Evolutionary conservation across 306 rosid genomes (phyloP), one percentile per base, ranked within the genome.

Genomic region (Malus asiatica): DNA sequence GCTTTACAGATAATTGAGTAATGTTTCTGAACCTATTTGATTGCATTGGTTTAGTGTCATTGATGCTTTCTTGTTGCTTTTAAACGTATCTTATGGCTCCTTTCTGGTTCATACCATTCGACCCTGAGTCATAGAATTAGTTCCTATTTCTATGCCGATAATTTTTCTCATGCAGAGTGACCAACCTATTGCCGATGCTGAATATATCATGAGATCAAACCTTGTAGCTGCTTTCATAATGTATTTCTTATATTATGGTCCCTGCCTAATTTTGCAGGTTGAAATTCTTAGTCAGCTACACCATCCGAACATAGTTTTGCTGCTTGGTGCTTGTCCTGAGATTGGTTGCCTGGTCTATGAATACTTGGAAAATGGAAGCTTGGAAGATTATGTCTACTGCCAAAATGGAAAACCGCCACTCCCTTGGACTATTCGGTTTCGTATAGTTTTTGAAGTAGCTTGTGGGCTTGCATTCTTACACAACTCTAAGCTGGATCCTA

Each of bases 261-360:
- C 82, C 76, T 76, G 55, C 61, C 59, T 14, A 64, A 75, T 79
- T 80, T 74, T 85, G 71, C 84, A 95, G 98, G 87, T 92, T 71
- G 96, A 95, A 93, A 78, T 95, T 87, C 96, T 95, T 61, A 90
- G 97, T 80, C 95, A 89, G 87, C 86, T 95, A 74, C 97, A 85
- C 68, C 98, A 95, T 87, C 98, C 97, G 16, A 81, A 92, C 71
- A 76, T 92, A 79, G 93, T 95, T 77, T 82, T 95, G 85, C 89
- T 95, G 73, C 92, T 95, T 33, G 98, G 98, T 83, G 98, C 97
- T 46, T 92, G 98, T 81, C 97, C 97, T 5, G 97, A 95, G 80
- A 88, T 51, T 13, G 88, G 96, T 61, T 92, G 96, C 70, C 88
- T 95, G 70, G 91, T 95, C 62, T 95, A 95, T 62, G 96, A 95